Base-by-base conservation (phyloP, 2,329 filamentous ascomycete species). In the Nothomitra cinnamomea region DNA sequence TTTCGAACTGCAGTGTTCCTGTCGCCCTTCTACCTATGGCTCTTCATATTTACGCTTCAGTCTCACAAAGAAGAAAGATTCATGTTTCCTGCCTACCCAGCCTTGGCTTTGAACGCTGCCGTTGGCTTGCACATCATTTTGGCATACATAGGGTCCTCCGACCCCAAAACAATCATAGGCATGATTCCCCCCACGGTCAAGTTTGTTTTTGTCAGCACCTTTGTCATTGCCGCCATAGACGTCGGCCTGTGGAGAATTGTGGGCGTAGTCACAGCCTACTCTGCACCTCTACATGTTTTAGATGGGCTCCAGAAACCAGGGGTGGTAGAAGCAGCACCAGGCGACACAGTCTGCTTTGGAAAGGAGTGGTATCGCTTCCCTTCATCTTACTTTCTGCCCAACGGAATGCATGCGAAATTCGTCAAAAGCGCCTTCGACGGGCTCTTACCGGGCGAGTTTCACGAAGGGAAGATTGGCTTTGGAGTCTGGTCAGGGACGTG, bases 301-400 rank as follows among this genome's bases (percentile, higher is more conserved):
- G 69, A 69, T 13, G 65, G 70, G 1, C 61, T 73, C 17, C 52
- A 43, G 5, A 13, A 15, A 3, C 15, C 43, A 36, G 41, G 19
- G 15, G 17, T 53, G 21, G 12, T 17, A 17, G n/a, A 28, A 19
- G 24, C 21, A 70, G 0, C 25, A 7, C 65, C 70, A 1, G 85
- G 82, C 15, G 83, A 87, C 57, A 80, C 74, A 17, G 79, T 98
- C 2, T 98, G 92, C 65, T 78, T 95, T 40, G 88, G 87, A 25
- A 98, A 96, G 65, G 92, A 98, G 65, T 98, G 92, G 92, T 95
- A 98, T 66, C 85, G 92, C 36, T 96, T 95, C 64, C 90, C 92
- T 1, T 90, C 85, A 0, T 94, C 89, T 0, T 96, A 88, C 70
- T 88, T 92, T 64, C 73, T 98, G 2, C 90, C 92, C 0, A 72